These are phyloP conservation scores for Syzygium malaccense DNA, from an alignment of 441 rosid genomes.

Conservation along the genomic window DNA sequence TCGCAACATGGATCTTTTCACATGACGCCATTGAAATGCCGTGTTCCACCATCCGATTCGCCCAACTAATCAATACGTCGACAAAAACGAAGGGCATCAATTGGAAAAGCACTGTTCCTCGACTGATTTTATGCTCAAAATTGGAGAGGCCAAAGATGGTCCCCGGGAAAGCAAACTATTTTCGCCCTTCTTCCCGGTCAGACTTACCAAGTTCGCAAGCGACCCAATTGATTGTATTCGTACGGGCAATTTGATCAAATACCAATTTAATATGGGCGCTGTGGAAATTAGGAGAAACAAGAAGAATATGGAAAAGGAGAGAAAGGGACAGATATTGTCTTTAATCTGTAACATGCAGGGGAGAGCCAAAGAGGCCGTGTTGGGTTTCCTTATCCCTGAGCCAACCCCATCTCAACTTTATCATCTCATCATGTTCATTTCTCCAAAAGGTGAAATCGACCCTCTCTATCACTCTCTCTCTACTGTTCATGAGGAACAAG, in stretches of 20 bases:
- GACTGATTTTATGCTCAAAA: neutral
- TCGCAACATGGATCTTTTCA: neutral
- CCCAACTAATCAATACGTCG: no score
- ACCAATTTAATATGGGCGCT: neutral
- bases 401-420: neutral
- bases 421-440: neutral
- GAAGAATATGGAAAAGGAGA: conserved; percentile 1
- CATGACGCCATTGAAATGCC: neutral
- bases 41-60: neutral
- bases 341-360: neutral
- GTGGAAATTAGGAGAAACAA: neutral
- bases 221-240: neutral
- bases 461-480: neutral
- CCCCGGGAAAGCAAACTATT: neutral
- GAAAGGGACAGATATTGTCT: neutral
- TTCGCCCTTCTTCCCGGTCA: neutral
- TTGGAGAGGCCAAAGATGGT: neutral
- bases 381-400: neutral
- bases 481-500: neutral
- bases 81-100: neutral
- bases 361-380: no score
- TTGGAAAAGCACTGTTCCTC: neutral
- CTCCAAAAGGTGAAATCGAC: neutral
- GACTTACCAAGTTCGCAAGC: neutral
- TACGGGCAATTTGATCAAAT: neutral